Evolutionary conservation across 495 filamentous ascomycete species (phyloP).

Genomic region (Penicillium bialowiezense): DNA sequence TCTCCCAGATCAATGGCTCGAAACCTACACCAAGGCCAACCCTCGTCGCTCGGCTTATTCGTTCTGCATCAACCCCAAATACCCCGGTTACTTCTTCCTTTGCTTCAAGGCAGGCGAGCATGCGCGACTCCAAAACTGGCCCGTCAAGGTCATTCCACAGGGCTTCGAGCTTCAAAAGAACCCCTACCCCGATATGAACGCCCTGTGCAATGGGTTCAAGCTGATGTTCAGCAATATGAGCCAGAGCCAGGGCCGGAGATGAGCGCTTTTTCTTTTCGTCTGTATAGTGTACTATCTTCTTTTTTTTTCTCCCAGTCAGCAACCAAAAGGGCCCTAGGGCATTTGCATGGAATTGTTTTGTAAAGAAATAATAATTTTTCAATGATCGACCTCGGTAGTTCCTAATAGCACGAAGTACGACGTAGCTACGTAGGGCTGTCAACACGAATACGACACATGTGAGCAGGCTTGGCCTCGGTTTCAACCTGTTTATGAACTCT

Average conservation of each 20-base stretch:
- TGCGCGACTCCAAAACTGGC: constrained; percentile 73
- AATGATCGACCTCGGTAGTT: constrained; percentile 11
- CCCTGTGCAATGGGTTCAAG: constrained; percentile 87
- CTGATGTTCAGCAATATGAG: constrained; percentile 56
- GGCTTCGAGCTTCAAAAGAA: constrained; percentile 83
- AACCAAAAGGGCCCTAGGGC: constrained; percentile 15
- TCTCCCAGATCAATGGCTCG: constrained; percentile 81
- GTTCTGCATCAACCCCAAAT: constrained; percentile 89
- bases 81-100: constrained; percentile 90
- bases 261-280: constrained; percentile 6
- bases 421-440: background rate
- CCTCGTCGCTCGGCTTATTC: constrained; percentile 89
- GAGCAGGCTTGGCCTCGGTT: constrained; percentile 18
- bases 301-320: constrained; percentile 5
- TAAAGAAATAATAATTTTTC: constrained; percentile 9
- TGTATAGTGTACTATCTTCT: constrained; percentile 29
- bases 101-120: constrained; percentile 88
- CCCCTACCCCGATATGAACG: constrained; percentile 88
- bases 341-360: constrained; percentile 20
- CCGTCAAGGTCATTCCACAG: constrained; percentile 85
- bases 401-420: background rate
- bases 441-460: constrained; percentile 4
- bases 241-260: constrained; percentile 31
- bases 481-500: constrained; percentile 7
- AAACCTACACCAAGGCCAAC: constrained; percentile 92